Conservation (phyloP, 1,284 basidiomycete genomes). For the Cystobasidiaceae sp. region DNA sequence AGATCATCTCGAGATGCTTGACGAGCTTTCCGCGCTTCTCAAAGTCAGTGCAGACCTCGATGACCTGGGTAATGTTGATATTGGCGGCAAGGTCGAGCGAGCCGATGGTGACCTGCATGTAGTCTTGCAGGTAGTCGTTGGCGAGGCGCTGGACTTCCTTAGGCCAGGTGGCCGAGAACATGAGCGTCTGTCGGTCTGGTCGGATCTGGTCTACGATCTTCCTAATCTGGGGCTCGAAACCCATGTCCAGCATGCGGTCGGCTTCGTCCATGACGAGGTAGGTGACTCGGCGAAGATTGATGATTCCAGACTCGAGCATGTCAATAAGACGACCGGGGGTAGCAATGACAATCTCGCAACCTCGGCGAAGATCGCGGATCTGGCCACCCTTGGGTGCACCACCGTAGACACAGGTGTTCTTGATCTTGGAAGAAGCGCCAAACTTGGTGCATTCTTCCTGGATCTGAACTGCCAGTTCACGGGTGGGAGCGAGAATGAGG, state of each 20-base stretch:
- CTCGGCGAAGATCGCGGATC: constrained; percentile 93
- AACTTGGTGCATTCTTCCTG: constrained; percentile 99
- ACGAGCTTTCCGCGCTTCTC: constrained; percentile 94
- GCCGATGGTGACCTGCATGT: constrained; percentile 98
- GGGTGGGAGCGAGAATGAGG: constrained; percentile 91
- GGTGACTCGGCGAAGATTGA: constrained; percentile 89
- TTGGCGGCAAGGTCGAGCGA: constrained; percentile 98
- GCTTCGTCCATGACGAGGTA: constrained; percentile 99
- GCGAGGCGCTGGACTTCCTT: constrained; percentile 98
- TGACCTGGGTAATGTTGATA: constrained; percentile 92
- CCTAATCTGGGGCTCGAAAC: constrained; percentile 98
- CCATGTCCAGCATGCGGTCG: constrained; percentile 97
- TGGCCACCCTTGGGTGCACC: constrained; percentile 98
- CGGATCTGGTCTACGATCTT: constrained; percentile 83
- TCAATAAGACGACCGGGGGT: constrained; percentile 87
- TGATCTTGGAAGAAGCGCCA: constrained; percentile 91
- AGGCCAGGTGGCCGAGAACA: constrained; percentile 98
- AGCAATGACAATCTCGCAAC: constrained; percentile 92
- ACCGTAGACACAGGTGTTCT: constrained; percentile 97
- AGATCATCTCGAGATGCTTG: constrained; percentile 96
- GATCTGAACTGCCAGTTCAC: constrained; percentile 97
- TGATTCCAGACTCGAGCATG: constrained; percentile 93
- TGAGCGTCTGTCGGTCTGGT: constrained; percentile 48
- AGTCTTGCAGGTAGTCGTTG: constrained; percentile 89
- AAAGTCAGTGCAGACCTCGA: constrained; percentile 95